Base-by-base conservation (phyloP, 2,329 filamentous ascomycete genomes). In the Clarireedia paspali region DNA sequence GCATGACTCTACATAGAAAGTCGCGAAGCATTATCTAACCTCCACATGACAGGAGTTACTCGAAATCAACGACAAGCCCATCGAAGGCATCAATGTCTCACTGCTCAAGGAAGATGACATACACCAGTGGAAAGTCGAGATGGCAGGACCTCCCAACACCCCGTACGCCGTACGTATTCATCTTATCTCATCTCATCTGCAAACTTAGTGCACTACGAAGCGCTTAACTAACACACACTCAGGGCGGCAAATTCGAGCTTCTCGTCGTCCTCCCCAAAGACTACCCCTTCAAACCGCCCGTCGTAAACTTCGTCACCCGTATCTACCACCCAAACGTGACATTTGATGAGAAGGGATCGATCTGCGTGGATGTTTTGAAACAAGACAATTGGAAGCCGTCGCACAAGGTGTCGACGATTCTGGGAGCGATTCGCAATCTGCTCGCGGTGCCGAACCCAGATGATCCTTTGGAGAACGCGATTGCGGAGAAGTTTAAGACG, bases 301-400 rank as follows among this genome's bases (percentile, higher is more conserved):
- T 80, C 52, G 77, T 89, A 63, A 79, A 75, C 66, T 89, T 88
- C 76, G 78, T 77, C 58, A 89, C 85, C 48, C 87, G 87, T 65
- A 85, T 89, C 71, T 89, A 87, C 74, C 86, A 89, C 70, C 86
- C 86, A 1, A 89, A 89, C 66, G 81, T 89, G 56, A 83, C 80
- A 65, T 88, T 87, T 71, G 85, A 88, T 63, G 84, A 87, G 66
- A 84, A 86, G 63, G 86, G 86, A 39, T 81, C 78, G 60, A 89
- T 89, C 84, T 89, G 86, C 67, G 74, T 89, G 53, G 86, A 85
- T 24, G 84, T 89, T 74, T 75, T 89, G 55, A 81, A 84, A 55
- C 72, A 81, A 2, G 85, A 88, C 52, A 80, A 84, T 64, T 89
- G 86, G 86, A 89, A 89, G 72, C 86, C 86, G 1, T 82, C 80